A percentile compares a stretch with the other conserved stretches of the same genome.
Conservation (phyloP, 148 eudicot species). For the Nepenthes mirabilis region DNA sequence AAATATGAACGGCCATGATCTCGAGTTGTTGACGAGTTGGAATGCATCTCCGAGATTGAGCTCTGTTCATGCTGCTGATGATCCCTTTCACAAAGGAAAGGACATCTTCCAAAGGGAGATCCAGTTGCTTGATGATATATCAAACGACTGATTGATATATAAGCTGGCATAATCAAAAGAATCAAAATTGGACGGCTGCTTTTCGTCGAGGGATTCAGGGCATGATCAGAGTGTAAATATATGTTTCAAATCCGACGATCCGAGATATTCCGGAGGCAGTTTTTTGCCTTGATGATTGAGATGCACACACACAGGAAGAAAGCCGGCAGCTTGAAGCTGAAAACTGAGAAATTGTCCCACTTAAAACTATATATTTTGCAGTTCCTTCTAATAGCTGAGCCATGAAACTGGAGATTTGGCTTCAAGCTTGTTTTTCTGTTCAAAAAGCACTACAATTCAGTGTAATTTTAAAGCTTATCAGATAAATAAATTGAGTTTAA, state of each 20-base stretch:
- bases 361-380: too few species aligned
- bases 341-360: too few species aligned
- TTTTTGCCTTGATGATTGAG: neutral
- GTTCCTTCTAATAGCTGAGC: too few species aligned
- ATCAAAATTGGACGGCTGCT: neutral
- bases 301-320: neutral
- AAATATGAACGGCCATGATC: constrained; percentile 27
- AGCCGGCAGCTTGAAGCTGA: neutral
- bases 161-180: neutral
- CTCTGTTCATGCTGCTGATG: constrained; percentile 52
- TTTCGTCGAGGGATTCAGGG: too few species aligned
- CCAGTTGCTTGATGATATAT: neutral
- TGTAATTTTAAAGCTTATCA: too few species aligned
- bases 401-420: too few species aligned
- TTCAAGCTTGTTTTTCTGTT: too few species aligned
- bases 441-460: too few species aligned
- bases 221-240: too few species aligned
- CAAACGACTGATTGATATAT: neutral
- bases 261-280: too few species aligned
- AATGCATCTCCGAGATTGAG: constrained; percentile 62
- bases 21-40: constrained; percentile 46
- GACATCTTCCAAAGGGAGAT: neutral
- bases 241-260: too few species aligned
- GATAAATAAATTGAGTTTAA: too few species aligned
- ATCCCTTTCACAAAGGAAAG: constrained; percentile 67